These are phyloP conservation scores for Clarireedia paspali DNA, from an alignment of 2,329 filamentous ascomycete genomes.

Conservation along the genomic window DNA sequence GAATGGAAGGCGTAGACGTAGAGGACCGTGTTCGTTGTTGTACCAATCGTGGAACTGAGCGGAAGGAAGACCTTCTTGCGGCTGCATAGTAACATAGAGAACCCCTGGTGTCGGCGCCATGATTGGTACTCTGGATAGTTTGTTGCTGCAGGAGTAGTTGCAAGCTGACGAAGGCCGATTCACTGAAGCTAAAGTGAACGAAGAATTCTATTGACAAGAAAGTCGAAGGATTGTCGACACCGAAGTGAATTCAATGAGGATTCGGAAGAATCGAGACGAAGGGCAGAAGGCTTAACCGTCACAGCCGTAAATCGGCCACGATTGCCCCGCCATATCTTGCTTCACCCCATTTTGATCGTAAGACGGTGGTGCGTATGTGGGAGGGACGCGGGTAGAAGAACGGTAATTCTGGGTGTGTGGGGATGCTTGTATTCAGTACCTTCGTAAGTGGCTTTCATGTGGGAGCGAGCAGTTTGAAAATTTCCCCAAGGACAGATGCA, in stretches of 20 bases:
- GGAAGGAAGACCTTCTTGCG: slow-evolving; percentile 50
- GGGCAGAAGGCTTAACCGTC: slow-evolving; percentile 10
- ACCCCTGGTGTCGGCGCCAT: slow-evolving; percentile 46
- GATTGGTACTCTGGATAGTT: neutral
- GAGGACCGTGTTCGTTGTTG: slow-evolving; percentile 85
- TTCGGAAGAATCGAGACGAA: neutral
- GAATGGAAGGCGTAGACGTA: slow-evolving; percentile 66
- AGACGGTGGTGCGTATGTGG: neutral
- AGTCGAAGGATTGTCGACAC: neutral
- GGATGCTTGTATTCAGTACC: neutral
- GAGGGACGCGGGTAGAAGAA: neutral
- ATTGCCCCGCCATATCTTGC: slow-evolving; percentile 4
- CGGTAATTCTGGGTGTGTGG: neutral
- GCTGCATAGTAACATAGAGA: slow-evolving; percentile 83
- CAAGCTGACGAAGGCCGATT: neutral
- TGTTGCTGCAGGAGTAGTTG: neutral
- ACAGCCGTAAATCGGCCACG: neutral
- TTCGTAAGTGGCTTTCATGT: neutral
- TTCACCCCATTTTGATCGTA: neutral
- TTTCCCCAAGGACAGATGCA: too few relatives aligned
- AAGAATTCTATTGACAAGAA: too few relatives aligned
- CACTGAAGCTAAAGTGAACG: too few relatives aligned
- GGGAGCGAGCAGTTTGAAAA: too few relatives aligned
- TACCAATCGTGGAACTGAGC: slow-evolving; percentile 87
- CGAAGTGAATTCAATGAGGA: neutral